Base-by-base conservation (phyloP, 2,329 filamentous ascomycete genomes). In the Rhynchosporium graminicola region DNA sequence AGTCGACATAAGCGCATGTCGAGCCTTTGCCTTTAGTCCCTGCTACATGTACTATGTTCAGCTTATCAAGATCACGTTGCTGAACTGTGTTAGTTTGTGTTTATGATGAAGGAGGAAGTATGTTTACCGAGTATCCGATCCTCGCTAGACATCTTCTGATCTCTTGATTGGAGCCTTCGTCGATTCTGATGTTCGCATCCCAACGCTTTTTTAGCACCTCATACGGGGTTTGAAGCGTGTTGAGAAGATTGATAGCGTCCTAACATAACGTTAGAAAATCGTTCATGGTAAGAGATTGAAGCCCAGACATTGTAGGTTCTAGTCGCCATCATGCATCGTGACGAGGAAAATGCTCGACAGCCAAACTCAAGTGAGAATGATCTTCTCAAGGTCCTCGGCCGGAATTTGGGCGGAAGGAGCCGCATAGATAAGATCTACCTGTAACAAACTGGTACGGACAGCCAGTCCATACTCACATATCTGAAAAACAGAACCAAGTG, bases 161-260 rank as follows among this genome's bases (percentile, higher is more conserved):
- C 75, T 97, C 90, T 2, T 85, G 84, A 54, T 95, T 86, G 8
- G 90, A 83, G 61, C 81, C 80, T 63, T 85, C 81, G 76, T 95
- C 90, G 71, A 90, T 86, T 33, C 82, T 83, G 65, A 87, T 79
- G 26, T 91, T 90, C 20, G 88, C 89, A 74, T 90, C 90, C 60
- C 87, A 83, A 57, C 95, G 87, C 57, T 88, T 87, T 74, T 96
- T 87, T 20, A 97, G 84, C 57, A 92, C 83, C 55, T 89, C 85
- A 74, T 89, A 94, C 58, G 96, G 96, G 47, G 90, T 92, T 76
- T 99, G 95, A 57, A 98, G 86, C 50, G 91, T 89, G 76, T 98
- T 98, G 73, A 98, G 84, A 45, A 90, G 86, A 69, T 87, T 81
- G 66, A 98, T 87, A 54, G 94, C 95, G 75, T 95, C 92, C 92